These are phyloP conservation scores for Ailanthus altissimus DNA, from an alignment of 345 rosid genomes.

Conservation along the genomic window DNA sequence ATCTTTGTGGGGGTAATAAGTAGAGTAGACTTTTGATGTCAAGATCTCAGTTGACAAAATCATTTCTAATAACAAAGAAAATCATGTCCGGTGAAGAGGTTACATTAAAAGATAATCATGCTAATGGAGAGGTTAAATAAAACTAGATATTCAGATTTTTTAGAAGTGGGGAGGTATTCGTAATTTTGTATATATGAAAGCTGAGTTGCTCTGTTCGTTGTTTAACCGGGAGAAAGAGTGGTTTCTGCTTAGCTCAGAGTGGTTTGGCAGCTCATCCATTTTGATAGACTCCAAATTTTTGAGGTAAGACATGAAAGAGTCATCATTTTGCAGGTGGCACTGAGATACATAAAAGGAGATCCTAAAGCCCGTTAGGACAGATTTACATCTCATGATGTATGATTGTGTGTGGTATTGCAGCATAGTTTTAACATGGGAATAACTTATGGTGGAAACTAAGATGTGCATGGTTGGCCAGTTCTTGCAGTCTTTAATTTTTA, in stretches of 20 bases:
- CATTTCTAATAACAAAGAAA: background rate
- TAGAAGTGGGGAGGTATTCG: background rate
- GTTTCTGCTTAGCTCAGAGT: background rate
- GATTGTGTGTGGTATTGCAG: background rate
- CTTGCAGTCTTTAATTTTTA: background rate
- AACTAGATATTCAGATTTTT: background rate
- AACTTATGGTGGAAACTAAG: background rate
- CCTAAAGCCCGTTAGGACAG: background rate
- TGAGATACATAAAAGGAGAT: constrained; percentile 2
- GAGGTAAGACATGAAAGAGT: constrained; percentile 7
- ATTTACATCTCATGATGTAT: background rate
- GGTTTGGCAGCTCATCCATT: background rate
- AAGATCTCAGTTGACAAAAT: background rate
- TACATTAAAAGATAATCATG: background rate
- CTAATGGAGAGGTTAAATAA: no score
- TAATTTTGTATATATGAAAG: background rate
- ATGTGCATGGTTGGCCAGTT: background rate
- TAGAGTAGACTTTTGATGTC: background rate
- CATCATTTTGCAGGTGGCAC: constrained; percentile 2
- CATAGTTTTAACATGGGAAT: background rate
- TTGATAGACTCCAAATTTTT: background rate
- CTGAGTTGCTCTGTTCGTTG: background rate
- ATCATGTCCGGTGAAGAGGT: background rate
- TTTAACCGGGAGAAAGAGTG: background rate
- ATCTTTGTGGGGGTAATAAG: background rate